These are phyloP conservation scores for Fraxinus floribunda DNA, from an alignment of 305 asterid genomes.

Conservation along the genomic window DNA sequence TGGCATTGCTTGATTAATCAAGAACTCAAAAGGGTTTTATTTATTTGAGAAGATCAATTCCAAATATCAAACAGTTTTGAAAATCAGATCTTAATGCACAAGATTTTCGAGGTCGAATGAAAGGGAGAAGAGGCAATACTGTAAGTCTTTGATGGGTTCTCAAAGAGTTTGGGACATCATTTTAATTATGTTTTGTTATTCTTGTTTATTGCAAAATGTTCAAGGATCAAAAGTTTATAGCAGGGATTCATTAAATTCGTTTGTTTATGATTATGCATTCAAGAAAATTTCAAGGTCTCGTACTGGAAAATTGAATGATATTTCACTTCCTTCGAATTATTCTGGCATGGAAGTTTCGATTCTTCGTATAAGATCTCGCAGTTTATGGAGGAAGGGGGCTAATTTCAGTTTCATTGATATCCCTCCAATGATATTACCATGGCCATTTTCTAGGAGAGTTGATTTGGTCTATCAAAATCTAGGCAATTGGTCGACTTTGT, in stretches of 20 bases:
- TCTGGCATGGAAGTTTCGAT: slow-evolving; percentile 47
- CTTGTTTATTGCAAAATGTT: slow-evolving; percentile 13
- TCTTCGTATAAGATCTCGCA: slow-evolving; percentile 46
- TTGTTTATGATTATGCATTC: slow-evolving; percentile 44
- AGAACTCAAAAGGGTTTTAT: neutral
- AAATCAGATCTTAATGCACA: slow-evolving; percentile 1
- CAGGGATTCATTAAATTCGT: slow-evolving; percentile 47
- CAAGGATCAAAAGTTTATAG: slow-evolving; percentile 23
- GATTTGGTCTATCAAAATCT: slow-evolving; percentile 54
- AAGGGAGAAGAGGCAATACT: slow-evolving; percentile 27
- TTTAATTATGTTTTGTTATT: slow-evolving; percentile 27
- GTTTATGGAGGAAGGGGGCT: slow-evolving; percentile 52
- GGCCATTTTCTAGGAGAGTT: slow-evolving; percentile 60
- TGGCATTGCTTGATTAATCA: neutral
- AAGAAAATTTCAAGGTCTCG: slow-evolving; percentile 24
- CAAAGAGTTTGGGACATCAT: slow-evolving; percentile 30
- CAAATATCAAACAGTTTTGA: neutral
- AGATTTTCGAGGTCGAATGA: slow-evolving; percentile 13
- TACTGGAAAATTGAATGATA: slow-evolving; percentile 51
- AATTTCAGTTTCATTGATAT: slow-evolving; percentile 37
- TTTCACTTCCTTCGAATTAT: slow-evolving; percentile 52
- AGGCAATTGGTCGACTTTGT: slow-evolving; percentile 57
- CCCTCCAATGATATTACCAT: slow-evolving; percentile 42
- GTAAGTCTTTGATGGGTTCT: slow-evolving; percentile 52
- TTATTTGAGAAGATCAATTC: neutral